Base-by-base conservation (phyloP, 2,329 filamentous ascomycete genomes). In the Ascochyta pisi region DNA sequence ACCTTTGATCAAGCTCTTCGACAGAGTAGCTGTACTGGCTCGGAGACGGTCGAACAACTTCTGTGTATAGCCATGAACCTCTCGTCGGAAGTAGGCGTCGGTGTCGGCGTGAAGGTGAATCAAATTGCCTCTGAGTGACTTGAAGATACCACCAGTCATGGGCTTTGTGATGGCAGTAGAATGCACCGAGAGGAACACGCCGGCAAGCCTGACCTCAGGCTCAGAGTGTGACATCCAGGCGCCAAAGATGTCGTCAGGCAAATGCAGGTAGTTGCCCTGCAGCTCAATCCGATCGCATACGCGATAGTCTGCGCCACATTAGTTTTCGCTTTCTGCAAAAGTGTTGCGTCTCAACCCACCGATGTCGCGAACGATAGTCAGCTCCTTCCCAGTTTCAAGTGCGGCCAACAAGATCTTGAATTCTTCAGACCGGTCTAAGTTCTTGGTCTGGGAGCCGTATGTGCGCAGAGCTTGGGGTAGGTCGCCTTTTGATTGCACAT, bases 71-170 rank as follows among this genome's bases (percentile, higher is more conserved):
- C 87, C 86, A 24, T 94, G 82, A 1, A 96, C 82, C 64, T 96
- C 91, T 54, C 93, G 89, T 53, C 95, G 86, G 62, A 93, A 89
- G 66, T 94, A 92, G 6, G 94, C 88, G 70, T 97, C 92, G 0
- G 90, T 87, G 60, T 97, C 93, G 3, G 91, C 86, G 70, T 96
- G 89, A 61, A 94, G 86, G 15, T 88, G 84, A 1, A 84, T 82
- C 3, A 98, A 77, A 55, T 91, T 86, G 31, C 78, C 80, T 49
- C 82, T 82, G 2, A 98, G 78, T 12, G 89, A 81, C 3, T 77
- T 73, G 3, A 97, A 79, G 0, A 88, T 83, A 9, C 79, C 81
- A 0, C 76, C 67, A 0, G 88, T 88, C 48, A 96, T 87, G 1
- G 92, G 89, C 48, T 86, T 86, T 3, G 90, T 92, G 0, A 88